Evolutionary conservation across 2,329 filamentous ascomycete genomes (phyloP).

Genomic region (Golovinomyces cichoracearum): DNA sequence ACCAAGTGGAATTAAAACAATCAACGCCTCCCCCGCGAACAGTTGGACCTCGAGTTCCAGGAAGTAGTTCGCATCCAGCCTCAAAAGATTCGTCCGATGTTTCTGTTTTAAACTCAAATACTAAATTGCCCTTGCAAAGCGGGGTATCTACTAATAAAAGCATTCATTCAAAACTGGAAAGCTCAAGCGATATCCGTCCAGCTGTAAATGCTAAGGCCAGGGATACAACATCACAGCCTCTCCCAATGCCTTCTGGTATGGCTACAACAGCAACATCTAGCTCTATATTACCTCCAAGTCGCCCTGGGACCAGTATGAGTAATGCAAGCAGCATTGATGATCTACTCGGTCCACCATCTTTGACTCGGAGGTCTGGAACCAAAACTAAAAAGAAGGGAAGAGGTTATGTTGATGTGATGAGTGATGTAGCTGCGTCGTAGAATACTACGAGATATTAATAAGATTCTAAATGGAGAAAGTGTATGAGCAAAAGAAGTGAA

Average conservation of each 20-base stretch:
- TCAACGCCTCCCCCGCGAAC: slow-evolving; percentile 61
- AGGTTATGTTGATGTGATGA: slow-evolving; percentile 92
- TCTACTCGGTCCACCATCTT: slow-evolving; percentile 47
- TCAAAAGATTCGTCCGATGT: not conserved
- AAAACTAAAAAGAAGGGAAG: slow-evolving; percentile 43
- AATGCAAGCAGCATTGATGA: slow-evolving; percentile 91
- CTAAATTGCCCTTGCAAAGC: not conserved
- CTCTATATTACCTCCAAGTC: slow-evolving; percentile 26
- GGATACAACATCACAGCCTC: not conserved
- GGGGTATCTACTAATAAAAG: not conserved
- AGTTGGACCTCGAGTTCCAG: slow-evolving; percentile 21
- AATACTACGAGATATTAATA: not conserved
- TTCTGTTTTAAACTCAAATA: slow-evolving; percentile 1
- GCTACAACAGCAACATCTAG: slow-evolving; percentile 10
- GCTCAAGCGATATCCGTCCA: not conserved
- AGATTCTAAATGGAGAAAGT: too few relatives aligned
- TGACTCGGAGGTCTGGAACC: slow-evolving; percentile 32
- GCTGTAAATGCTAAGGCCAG: slow-evolving; percentile 2
- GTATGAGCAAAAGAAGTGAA: too few relatives aligned
- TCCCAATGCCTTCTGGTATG: slow-evolving; percentile 8
- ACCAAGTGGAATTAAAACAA: slow-evolving; percentile 30
- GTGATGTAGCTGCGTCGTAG: slow-evolving; percentile 6
- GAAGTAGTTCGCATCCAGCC: slow-evolving; percentile 5
- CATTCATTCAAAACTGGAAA: not conserved
- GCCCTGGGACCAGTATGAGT: slow-evolving; percentile 60